A percentile compares a stretch with the other conserved stretches of the same genome.
phyloP scores from a whole-genome alignment of 352 stramenopile genomes.

The Phytophthora sp. region DNA sequence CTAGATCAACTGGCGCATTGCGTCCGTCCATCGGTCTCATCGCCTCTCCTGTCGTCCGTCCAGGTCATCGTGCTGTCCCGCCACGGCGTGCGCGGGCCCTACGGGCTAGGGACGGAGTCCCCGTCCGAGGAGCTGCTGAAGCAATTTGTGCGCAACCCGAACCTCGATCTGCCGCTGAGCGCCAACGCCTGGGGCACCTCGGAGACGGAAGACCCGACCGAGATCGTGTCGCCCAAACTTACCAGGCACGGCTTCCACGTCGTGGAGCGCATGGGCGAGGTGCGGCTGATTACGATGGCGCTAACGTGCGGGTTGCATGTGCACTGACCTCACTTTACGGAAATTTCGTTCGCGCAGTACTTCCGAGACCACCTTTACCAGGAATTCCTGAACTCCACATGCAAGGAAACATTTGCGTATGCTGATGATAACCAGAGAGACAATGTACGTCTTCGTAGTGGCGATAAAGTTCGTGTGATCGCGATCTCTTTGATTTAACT shows the following conservation, averaged over 20 bases:
- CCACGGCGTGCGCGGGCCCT: conserved; percentile 77
- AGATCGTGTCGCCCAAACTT: conserved; percentile 79
- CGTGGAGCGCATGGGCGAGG: conserved; percentile 70
- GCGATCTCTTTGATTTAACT: neutral
- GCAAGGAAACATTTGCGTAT: conserved; percentile 68
- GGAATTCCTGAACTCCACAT: conserved; percentile 61
- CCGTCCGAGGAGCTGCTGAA: conserved; percentile 53
- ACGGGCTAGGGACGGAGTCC: conserved; percentile 61
- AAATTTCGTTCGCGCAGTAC: conserved; percentile 48
- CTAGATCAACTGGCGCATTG: neutral
- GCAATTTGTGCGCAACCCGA: conserved; percentile 69
- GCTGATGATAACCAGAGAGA: conserved; percentile 78
- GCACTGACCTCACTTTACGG: conserved; percentile 3
- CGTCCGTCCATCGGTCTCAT: conserved; percentile 16
- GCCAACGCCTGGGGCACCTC: conserved; percentile 72
- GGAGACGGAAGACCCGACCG: conserved; percentile 61
- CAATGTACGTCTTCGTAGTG: conserved; percentile 44
- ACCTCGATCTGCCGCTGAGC: conserved; percentile 57
- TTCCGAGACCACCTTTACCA: conserved; percentile 73
- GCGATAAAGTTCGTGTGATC: neutral
- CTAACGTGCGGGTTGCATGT: conserved; percentile 1
- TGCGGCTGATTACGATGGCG: conserved; percentile 11
- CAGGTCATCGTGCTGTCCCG: conserved; percentile 76
- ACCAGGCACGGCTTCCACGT: conserved; percentile 75
- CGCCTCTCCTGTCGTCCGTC: neutral